phyloP scores from a whole-genome alignment of 306 rosid genomes.

The Casuarina glauca region DNA sequence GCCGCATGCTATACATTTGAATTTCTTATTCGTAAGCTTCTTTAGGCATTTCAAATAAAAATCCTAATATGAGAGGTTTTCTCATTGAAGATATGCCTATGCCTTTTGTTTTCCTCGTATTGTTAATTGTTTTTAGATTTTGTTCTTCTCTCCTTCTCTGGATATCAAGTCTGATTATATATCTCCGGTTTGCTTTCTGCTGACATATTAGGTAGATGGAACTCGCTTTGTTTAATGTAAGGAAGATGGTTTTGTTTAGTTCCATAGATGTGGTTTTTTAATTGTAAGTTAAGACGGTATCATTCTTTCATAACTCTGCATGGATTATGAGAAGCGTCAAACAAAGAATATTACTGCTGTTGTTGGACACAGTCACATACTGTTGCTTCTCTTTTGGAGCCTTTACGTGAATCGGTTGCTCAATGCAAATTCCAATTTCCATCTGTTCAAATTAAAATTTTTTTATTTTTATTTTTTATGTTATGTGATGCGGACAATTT shows the following conservation, averaged over 20 bases:
- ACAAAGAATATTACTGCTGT: not conserved
- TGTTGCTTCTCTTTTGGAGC: not conserved
- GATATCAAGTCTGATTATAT: not conserved
- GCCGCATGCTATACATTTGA: not conserved
- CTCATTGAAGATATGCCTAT: not conserved
- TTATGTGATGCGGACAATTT: not conserved
- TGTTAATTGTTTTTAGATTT: not conserved
- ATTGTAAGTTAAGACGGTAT: not conserved
- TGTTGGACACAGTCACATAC: not conserved
- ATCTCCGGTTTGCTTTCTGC: not conserved
- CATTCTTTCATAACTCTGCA: not conserved
- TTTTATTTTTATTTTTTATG: too few species aligned
- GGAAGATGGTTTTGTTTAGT: not conserved
- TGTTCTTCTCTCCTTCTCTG: not conserved
- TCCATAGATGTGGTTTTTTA: not conserved
- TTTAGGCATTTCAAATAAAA: constrained; percentile 15
- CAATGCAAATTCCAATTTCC: not conserved
- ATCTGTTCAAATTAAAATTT: not conserved
- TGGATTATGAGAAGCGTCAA: not conserved
- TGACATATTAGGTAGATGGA: not conserved
- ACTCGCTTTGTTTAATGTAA: not conserved
- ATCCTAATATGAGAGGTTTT: not conserved
- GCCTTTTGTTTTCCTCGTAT: not conserved
- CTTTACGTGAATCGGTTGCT: not conserved
- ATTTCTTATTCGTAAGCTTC: not conserved